These are phyloP conservation scores for Pyronema domesticum DNA, from an alignment of 495 filamentous ascomycete species.

Conservation along the genomic window DNA sequence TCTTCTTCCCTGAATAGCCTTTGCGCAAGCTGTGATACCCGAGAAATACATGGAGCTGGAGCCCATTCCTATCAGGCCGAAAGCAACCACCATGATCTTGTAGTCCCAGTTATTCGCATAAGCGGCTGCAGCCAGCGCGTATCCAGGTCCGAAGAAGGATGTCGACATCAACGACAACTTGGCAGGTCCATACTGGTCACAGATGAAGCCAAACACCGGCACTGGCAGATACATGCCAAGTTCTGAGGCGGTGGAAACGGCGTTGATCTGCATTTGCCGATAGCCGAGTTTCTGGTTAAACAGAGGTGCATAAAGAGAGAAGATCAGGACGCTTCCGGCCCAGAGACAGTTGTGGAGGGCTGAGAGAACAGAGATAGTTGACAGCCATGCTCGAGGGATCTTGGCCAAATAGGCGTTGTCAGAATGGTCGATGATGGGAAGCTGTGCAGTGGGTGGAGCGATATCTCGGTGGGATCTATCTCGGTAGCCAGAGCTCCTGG, in stretches of 20 bases:
- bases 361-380: constrained; percentile 26
- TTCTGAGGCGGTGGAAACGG: constrained; percentile 64
- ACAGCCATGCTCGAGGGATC: neutral
- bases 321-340: constrained; percentile 70
- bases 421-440: too few relatives aligned
- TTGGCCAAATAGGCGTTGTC: too few relatives aligned
- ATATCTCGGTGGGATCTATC: too few relatives aligned
- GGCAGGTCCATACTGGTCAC: constrained; percentile 68
- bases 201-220: constrained; percentile 72
- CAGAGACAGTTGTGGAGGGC: constrained; percentile 39
- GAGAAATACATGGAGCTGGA: constrained; percentile 75
- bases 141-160: constrained; percentile 58
- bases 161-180: constrained; percentile 54
- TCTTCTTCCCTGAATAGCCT: constrained; percentile 74
- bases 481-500: too few relatives aligned
- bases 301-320: constrained; percentile 77
- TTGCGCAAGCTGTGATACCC: constrained; percentile 82
- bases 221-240: constrained; percentile 79
- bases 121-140: constrained; percentile 62
- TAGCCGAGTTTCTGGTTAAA: constrained; percentile 73
- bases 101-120: constrained; percentile 60
- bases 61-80: constrained; percentile 60
- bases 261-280: constrained; percentile 78
- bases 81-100: constrained; percentile 65
- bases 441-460: too few relatives aligned